Evolutionary conservation across 2,329 filamentous ascomycete species (phyloP).

Genomic region (Xylaria hypoxylon): DNA sequence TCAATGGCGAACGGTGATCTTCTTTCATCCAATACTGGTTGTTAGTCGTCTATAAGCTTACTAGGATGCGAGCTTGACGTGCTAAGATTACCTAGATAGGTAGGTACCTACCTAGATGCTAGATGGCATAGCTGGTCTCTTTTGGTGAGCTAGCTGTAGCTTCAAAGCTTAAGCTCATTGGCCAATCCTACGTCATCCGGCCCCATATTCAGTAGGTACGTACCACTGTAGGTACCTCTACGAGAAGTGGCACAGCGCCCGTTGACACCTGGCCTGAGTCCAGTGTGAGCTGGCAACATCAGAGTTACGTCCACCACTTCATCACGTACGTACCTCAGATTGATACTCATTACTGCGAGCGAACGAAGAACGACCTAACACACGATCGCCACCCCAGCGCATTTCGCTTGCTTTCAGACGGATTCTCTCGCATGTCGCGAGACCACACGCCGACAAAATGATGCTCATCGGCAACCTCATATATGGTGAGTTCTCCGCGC

Average conservation of each 20-base stretch:
- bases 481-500: conserved; percentile 66
- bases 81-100: too few relatives aligned
- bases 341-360: not conserved
- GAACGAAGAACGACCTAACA: conserved; percentile 8
- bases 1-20: not conserved
- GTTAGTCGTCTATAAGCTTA: too few relatives aligned
- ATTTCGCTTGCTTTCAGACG: conserved; percentile 5
- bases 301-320: conserved; percentile 1
- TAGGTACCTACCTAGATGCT: not conserved
- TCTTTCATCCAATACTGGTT: not conserved
- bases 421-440: conserved; percentile 31
- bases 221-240: not conserved
- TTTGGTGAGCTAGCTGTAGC: conserved; percentile 2
- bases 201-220: conserved; percentile 6
- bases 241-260: conserved; percentile 11
- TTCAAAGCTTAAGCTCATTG: conserved; percentile 20
- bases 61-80: too few relatives aligned
- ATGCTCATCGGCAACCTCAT: conserved; percentile 78
- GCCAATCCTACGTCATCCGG: conserved; percentile 16
- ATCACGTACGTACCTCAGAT: not conserved
- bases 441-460: conserved; percentile 61
- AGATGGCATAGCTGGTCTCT: conserved; percentile 6
- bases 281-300: conserved; percentile 14
- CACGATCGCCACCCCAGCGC: conserved; percentile 10
- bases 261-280: conserved; percentile 40